Conservation (phyloP, 768 basidiomycete genomes). For the Boletus reticuloceps region DNA sequence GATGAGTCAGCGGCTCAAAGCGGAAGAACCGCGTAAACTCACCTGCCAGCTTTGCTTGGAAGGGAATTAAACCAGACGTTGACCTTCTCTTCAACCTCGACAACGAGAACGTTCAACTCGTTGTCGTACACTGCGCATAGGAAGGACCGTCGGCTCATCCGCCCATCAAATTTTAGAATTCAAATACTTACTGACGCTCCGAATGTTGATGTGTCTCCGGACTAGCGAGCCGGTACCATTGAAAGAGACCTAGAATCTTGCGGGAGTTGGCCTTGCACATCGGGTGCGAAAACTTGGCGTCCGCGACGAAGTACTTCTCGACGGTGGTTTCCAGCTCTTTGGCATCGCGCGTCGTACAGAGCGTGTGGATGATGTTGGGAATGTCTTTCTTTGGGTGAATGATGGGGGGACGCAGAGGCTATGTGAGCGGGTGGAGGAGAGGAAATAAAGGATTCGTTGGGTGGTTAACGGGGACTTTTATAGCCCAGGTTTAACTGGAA, state of each 20-base stretch:
- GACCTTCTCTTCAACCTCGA: slow-evolving; percentile 48
- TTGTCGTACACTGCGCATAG: slow-evolving; percentile 46
- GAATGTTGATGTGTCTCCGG: slow-evolving; percentile 44
- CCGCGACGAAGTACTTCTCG: slow-evolving; percentile 47
- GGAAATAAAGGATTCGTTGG: neutral
- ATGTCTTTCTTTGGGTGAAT: slow-evolving; percentile 51
- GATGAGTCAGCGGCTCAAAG: neutral
- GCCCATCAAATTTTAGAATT: neutral
- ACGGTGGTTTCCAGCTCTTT: slow-evolving; percentile 48
- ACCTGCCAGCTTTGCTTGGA: slow-evolving; percentile 49
- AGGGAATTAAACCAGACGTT: slow-evolving; percentile 47
- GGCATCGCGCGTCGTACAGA: slow-evolving; percentile 49
- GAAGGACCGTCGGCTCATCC: neutral
- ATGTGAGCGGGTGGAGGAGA: neutral
- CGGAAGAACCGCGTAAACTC: slow-evolving; percentile 6
- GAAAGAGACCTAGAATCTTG: slow-evolving; percentile 51
- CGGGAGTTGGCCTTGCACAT: slow-evolving; percentile 55
- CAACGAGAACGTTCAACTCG: slow-evolving; percentile 37
- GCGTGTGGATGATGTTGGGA: slow-evolving; percentile 37
- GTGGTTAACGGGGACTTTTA: slow-evolving; percentile 9
- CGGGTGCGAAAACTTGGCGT: slow-evolving; percentile 60
- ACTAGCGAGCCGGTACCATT: slow-evolving; percentile 68
- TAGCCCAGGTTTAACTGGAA: slow-evolving; percentile 4
- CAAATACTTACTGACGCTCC: slow-evolving; percentile 41
- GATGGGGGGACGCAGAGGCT: neutral